A percentile compares a stretch with the other conserved stretches of the same genome.
Evolutionary conservation across 2,329 filamentous ascomycete genomes (phyloP).

Genomic region (Epicoccum nigrum): DNA sequence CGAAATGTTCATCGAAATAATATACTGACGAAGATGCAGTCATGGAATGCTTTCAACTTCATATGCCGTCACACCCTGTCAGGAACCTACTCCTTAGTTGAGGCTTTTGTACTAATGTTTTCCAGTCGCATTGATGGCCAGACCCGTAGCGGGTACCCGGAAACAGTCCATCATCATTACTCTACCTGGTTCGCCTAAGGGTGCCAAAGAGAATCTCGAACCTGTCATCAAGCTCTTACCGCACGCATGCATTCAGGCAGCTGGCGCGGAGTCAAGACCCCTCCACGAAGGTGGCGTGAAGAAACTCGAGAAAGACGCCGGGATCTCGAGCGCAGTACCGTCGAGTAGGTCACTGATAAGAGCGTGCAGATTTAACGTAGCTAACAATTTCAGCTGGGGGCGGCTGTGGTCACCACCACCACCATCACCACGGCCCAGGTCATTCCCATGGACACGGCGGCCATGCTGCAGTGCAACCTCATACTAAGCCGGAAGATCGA

Average conservation of each 20-base stretch:
- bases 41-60: slow-evolving; percentile 93
- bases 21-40: slow-evolving; percentile 48
- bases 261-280: slow-evolving; percentile 78
- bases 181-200: slow-evolving; percentile 92
- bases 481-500: slow-evolving; percentile 69
- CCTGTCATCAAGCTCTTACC: slow-evolving; percentile 88
- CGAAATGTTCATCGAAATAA: background rate
- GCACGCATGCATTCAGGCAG: slow-evolving; percentile 90
- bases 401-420: slow-evolving; percentile 48
- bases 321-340: slow-evolving; percentile 44
- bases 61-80: slow-evolving; percentile 85
- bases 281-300: slow-evolving; percentile 82
- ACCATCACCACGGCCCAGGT: slow-evolving; percentile 58
- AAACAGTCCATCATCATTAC: slow-evolving; percentile 84
- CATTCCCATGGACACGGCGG: slow-evolving; percentile 66
- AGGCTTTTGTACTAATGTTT: slow-evolving; percentile 25
- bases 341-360: slow-evolving; percentile 20
- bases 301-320: slow-evolving; percentile 84
- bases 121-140: slow-evolving; percentile 92
- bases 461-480: slow-evolving; percentile 63
- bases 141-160: slow-evolving; percentile 87
- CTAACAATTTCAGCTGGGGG: slow-evolving; percentile 26
- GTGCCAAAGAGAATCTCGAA: slow-evolving; percentile 90
- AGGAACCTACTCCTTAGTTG: slow-evolving; percentile 49
- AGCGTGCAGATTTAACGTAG: background rate